Conservation (phyloP, 2,329 filamentous ascomycete genomes). For the Xylariaceae sp. region DNA sequence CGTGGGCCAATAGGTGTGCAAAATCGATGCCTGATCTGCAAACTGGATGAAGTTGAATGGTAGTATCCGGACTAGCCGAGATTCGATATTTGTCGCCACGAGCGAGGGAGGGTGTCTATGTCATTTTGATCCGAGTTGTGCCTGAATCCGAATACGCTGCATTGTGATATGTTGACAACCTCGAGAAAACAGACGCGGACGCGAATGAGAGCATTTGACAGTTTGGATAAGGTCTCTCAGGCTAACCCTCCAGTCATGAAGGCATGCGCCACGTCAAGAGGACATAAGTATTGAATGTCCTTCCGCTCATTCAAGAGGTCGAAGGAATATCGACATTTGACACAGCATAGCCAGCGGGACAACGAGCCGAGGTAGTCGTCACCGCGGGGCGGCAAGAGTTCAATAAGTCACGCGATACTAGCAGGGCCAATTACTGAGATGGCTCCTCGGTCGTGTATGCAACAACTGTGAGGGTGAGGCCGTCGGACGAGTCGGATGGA, state of each 20-base stretch:
- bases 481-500: not conserved
- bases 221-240: too few species aligned
- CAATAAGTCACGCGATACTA: too few species aligned
- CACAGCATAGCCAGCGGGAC: too few species aligned
- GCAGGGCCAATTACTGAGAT: too few species aligned
- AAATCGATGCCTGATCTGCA: not conserved
- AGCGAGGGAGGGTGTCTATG: not conserved
- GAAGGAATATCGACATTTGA: too few species aligned
- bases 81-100: not conserved
- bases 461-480: too few species aligned
- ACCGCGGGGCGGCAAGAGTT: too few species aligned
- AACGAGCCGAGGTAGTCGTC: too few species aligned
- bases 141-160: not conserved
- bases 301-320: too few species aligned
- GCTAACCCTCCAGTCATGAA: too few species aligned
- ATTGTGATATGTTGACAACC: not conserved
- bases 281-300: not conserved
- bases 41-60: not conserved
- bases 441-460: too few species aligned
- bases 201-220: not conserved
- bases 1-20: not conserved
- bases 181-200: not conserved
- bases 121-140: not conserved
- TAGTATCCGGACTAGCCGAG: not conserved
- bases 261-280: not conserved